Conservation (phyloP, 345 rosid species). For the Heritiera littoralis region DNA sequence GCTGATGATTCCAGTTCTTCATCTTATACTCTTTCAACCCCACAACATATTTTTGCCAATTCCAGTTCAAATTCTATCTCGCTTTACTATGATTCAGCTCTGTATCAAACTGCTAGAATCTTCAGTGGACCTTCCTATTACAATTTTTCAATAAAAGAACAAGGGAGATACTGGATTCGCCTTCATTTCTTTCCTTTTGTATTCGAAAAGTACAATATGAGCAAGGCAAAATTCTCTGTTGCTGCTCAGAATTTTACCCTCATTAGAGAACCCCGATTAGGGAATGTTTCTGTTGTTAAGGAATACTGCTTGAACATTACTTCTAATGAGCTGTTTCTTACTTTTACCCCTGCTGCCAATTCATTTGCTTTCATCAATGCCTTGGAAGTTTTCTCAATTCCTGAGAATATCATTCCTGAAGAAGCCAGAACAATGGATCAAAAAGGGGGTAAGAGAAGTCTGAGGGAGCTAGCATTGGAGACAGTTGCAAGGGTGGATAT, state of each 20-base stretch:
- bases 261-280: constrained; percentile 44
- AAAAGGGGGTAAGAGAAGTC: constrained; percentile 24
- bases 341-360: constrained; percentile 44
- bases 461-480: constrained; percentile 57
- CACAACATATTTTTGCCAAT: constrained; percentile 24
- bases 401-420: constrained; percentile 53
- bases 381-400: constrained; percentile 69
- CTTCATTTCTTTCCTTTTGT: constrained; percentile 68
- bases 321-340: constrained; percentile 42
- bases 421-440: constrained; percentile 37
- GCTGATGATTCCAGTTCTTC: constrained; percentile 39
- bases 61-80: constrained; percentile 31
- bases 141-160: constrained; percentile 47
- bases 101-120: constrained; percentile 61
- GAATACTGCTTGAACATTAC: constrained; percentile 63
- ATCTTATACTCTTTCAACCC: constrained; percentile 30
- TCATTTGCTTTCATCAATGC: constrained; percentile 79
- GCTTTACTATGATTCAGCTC: constrained; percentile 35
- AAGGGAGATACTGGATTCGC: constrained; percentile 70
- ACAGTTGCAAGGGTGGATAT: constrained; percentile 79
- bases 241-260: constrained; percentile 66
- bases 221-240: constrained; percentile 66
- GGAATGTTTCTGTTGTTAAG: constrained; percentile 35
- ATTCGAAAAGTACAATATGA: constrained; percentile 40
- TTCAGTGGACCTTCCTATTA: constrained; percentile 45